Conservation (phyloP, 768 basidiomycete species). For the Cystoderma amianthinum region DNA sequence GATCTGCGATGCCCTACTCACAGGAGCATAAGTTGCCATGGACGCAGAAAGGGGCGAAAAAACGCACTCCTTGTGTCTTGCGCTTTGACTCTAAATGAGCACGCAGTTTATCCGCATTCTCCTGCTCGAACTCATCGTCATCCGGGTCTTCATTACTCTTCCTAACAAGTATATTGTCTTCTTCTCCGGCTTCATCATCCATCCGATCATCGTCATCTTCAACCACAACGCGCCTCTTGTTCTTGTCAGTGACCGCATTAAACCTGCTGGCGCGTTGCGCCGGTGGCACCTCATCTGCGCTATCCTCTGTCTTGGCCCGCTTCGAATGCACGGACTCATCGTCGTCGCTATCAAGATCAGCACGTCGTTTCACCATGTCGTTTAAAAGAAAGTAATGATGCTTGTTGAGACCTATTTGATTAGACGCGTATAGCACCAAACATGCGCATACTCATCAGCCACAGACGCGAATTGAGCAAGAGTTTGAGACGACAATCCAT, state of each 20-base stretch:
- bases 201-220: conserved; percentile 20
- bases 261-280: conserved; percentile 11
- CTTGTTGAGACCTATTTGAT: not conserved
- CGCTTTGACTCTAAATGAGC: conserved; percentile 43
- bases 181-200: conserved; percentile 20
- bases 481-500: too few relatives aligned
- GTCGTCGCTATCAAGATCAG: conserved; percentile 35
- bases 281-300: conserved; percentile 12
- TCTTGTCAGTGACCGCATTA: too few relatives aligned
- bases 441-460: too few relatives aligned
- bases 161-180: conserved; percentile 23
- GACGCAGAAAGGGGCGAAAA: too few relatives aligned
- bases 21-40: not conserved
- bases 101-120: conserved; percentile 49
- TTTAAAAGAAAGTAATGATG: conserved; percentile 1
- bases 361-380: conserved; percentile 58
- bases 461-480: not conserved
- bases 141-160: conserved; percentile 42
- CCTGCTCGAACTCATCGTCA: conserved; percentile 62
- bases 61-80: conserved; percentile 39
- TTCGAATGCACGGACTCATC: conserved; percentile 25
- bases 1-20: conserved; percentile 75
- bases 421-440: too few relatives aligned
- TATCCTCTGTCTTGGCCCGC: conserved; percentile 21
- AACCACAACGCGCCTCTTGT: conserved; percentile 23